Base-by-base conservation (phyloP, 768 basidiomycete species). In the Lactifluus hygrophoroides region DNA sequence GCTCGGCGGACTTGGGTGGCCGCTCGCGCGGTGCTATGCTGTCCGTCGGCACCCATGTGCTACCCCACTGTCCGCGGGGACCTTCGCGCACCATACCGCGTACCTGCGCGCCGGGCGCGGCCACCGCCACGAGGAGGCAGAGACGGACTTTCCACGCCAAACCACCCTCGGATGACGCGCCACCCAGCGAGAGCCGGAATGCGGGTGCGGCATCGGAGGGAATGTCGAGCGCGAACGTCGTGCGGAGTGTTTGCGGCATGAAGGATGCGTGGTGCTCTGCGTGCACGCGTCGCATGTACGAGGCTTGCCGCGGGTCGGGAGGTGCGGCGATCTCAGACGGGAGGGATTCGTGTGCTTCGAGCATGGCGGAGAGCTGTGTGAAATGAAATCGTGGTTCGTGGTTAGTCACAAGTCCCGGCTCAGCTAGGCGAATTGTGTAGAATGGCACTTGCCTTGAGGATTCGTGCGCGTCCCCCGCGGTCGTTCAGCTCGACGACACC, bases 401-500 rank as follows among this genome's bases (percentile, higher is more conserved):
- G 28, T 50, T 57, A 61, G 30, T 10, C 11, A 25, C 30, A 17
- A n/a, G n/a, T n/a, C n/a, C 40, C 21, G 56, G 28, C 30, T 13
- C 9, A 9, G 16, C 6, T 25, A 51, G 45, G 40, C 32, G 50
- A 37, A 32, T 2, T 17, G 19, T 34, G 27, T 38, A 56, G 14
- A 45, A 21, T 27, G 32, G 16, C 7, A 28, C 57, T 27, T 63
- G 93, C 94, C 75, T 92, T 88, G 44, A 97, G 69, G 0, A 97
- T 94, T n/a, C 87, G 75, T 14, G 86, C 78, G 37, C 81, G 72
- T 5, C 86, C 79, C n/a, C 72, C 72, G 37, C 82, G 76, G 28
- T 84, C 80, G 68, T 99, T 98, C 61, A 98, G 68, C 67, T 91
- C 86, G 23, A 99, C 85, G 0, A 94, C 84, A 3, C 94, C 95